Base-by-base conservation (phyloP, 2,329 filamentous ascomycete genomes). In the Intubia oerlemansii region DNA sequence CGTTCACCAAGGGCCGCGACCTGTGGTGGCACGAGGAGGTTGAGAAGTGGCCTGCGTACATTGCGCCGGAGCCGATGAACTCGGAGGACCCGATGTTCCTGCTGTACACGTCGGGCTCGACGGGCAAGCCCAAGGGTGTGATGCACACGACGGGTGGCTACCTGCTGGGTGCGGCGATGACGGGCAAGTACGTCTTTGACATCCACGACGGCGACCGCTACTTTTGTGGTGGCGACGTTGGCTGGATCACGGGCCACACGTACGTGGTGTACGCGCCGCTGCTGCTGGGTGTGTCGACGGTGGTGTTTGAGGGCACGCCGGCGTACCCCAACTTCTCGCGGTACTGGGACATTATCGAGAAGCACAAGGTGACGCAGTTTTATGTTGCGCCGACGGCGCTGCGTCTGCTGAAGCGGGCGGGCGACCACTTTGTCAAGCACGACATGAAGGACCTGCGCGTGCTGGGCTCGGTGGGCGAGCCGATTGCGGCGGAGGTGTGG, bases 21-120 rank as follows among this genome's bases (percentile, higher is more conserved):
- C 64, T 69, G 47, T 98, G 88, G 88, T 98, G 88, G 88, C 82
- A 95, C 53, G 88, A 95, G 58, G 85, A 95, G 64, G 73, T 85
- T 31, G 80, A 90, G 50, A 95, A 93, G 60, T 95, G 81, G 68
- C 88, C 88, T 38, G 64, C 70, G 43, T 95, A 95, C 62, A 74
- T 90, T 46, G 61, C 85, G 17, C 84, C 85, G 9, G 84, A 90
- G 60, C 54, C 70, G 39, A 76, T 98, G 66, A 80, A 67, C 59
- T 78, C 88, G 1, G 88, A 98, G 53, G 88, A 98, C 46, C 88
- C 88, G 32, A 67, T 98, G 7, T 98, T 95, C 69, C 59, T 98
- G 34, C 76, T 98, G 32, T 98, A 98, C 59, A 98, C 88, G 2
- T 95, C 85, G 20, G 88, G 88, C 23, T 95, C 85, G 1, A 98